phyloP scores from a whole-genome alignment of 2,329 filamentous ascomycete genomes.

The Ceratocystis lukuohia region DNA sequence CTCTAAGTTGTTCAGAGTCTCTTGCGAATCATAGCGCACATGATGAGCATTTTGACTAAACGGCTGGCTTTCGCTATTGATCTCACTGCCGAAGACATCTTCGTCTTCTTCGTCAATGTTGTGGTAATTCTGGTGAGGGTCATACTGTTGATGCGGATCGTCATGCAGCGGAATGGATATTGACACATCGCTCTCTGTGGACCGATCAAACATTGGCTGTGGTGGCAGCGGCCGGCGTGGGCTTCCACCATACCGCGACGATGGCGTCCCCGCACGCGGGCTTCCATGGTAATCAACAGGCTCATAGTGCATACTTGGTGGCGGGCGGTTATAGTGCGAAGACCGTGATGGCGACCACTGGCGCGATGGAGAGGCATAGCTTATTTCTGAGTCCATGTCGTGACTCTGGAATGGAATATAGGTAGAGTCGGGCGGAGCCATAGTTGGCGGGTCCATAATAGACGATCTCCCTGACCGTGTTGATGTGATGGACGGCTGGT shows the following conservation, averaged over 20 bases:
- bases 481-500: slow-evolving; percentile 41
- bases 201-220: slow-evolving; percentile 62
- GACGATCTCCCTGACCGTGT: slow-evolving; percentile 35
- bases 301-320: slow-evolving; percentile 65
- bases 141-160: slow-evolving; percentile 12
- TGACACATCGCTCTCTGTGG: slow-evolving; percentile 39
- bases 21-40: slow-evolving; percentile 41
- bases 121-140: slow-evolving; percentile 35
- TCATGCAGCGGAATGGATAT: slow-evolving; percentile 52
- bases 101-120: slow-evolving; percentile 35
- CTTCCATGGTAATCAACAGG: slow-evolving; percentile 79
- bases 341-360: slow-evolving; percentile 44
- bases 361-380: slow-evolving; percentile 37
- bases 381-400: slow-evolving; percentile 26
- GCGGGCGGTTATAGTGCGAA: slow-evolving; percentile 56
- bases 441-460: slow-evolving; percentile 44
- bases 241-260: slow-evolving; percentile 76
- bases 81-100: slow-evolving; percentile 59
- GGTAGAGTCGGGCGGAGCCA: slow-evolving; percentile 49
- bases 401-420: slow-evolving; percentile 45
- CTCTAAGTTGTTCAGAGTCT: slow-evolving; percentile 38
- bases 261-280: slow-evolving; percentile 79
- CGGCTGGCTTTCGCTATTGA: slow-evolving; percentile 22
- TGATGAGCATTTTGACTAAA: slow-evolving; percentile 29
- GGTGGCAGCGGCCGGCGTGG: slow-evolving; percentile 77